Conservation (phyloP, 805 yeast species). For the Candida insectorum region DNA sequence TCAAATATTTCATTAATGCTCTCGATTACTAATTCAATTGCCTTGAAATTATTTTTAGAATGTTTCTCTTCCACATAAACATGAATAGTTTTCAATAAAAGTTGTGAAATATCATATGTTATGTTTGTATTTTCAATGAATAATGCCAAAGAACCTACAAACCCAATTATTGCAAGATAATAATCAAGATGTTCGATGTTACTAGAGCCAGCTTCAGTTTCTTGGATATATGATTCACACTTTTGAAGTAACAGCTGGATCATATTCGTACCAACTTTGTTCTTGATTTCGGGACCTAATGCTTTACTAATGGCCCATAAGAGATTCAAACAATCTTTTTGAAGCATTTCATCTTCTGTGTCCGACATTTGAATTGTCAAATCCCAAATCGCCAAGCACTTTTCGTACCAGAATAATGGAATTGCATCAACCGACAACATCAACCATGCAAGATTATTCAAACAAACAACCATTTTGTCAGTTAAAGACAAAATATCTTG, state of each 20-base stretch:
- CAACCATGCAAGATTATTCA: conserved; percentile 73
- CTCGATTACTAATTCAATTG: conserved; percentile 49
- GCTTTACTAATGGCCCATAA: conserved; percentile 38
- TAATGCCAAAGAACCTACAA: conserved; percentile 49
- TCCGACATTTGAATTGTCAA: conserved; percentile 13
- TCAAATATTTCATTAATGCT: conserved; percentile 69
- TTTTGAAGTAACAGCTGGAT: conserved; percentile 22
- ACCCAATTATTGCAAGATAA: conserved; percentile 46
- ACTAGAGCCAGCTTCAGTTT: background rate
- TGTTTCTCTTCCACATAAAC: conserved; percentile 4
- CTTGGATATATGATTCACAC: conserved; percentile 12
- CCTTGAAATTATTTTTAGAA: conserved; percentile 20
- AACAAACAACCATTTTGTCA: conserved; percentile 56
- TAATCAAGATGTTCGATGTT: conserved; percentile 30
- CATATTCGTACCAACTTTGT: conserved; percentile 22
- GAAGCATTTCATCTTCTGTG: conserved; percentile 18
- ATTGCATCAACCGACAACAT: conserved; percentile 28
- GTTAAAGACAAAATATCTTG: conserved; percentile 35
- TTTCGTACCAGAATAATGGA: conserved; percentile 39
- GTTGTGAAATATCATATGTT: conserved; percentile 44
- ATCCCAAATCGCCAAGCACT: conserved; percentile 28
- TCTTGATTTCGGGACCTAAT: conserved; percentile 30
- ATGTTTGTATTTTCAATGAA: conserved; percentile 41
- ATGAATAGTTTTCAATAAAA: conserved; percentile 30
- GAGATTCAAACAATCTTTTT: conserved; percentile 31